These are phyloP conservation scores for Monosporozyma siamensis DNA, from an alignment of 805 yeast genomes.

Conservation along the genomic window DNA sequence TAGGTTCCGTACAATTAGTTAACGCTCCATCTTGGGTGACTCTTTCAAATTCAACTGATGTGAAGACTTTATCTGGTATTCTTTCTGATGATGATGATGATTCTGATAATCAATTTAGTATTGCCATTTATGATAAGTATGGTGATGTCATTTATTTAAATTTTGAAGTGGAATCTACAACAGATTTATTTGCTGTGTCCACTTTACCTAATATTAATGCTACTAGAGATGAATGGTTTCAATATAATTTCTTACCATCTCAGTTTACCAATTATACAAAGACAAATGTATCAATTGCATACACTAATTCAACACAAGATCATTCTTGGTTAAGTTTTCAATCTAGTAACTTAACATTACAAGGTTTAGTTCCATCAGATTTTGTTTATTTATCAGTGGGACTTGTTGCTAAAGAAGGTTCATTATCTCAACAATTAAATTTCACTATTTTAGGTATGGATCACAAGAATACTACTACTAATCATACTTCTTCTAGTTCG, in stretches of 20 bases:
- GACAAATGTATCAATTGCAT: conserved; percentile 41
- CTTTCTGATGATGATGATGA: conserved; percentile 11
- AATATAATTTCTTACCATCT: conserved; percentile 44
- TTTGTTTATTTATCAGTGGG: conserved; percentile 35
- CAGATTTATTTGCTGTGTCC: conserved; percentile 46
- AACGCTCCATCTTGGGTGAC: conserved; percentile 55
- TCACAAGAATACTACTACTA: conserved; percentile 7
- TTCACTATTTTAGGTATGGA: conserved; percentile 47
- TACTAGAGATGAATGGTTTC: conserved; percentile 52
- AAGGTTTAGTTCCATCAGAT: conserved; percentile 54
- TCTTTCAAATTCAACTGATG: conserved; percentile 38
- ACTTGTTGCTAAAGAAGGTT: conserved; percentile 33
- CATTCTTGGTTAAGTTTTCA: conserved; percentile 61
- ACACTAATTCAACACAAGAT: conserved; percentile 27
- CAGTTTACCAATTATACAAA: conserved; percentile 46
- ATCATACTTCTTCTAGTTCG: conserved; percentile 17
- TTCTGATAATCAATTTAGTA: conserved; percentile 33
- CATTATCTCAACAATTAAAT: conserved; percentile 32
- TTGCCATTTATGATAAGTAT: conserved; percentile 49
- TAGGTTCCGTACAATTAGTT: conserved; percentile 42
- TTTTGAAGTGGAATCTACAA: conserved; percentile 45
- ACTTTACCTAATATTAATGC: conserved; percentile 55
- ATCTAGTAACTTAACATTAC: conserved; percentile 50
- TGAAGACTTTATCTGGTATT: conserved; percentile 12
- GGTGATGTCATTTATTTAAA: conserved; percentile 52